Percentiles rank a stretch among this genome's conserved stretches.
These are phyloP conservation scores for Colletotrichum lupini DNA, from an alignment of 2,329 filamentous ascomycete genomes.

Conservation along the genomic window DNA sequence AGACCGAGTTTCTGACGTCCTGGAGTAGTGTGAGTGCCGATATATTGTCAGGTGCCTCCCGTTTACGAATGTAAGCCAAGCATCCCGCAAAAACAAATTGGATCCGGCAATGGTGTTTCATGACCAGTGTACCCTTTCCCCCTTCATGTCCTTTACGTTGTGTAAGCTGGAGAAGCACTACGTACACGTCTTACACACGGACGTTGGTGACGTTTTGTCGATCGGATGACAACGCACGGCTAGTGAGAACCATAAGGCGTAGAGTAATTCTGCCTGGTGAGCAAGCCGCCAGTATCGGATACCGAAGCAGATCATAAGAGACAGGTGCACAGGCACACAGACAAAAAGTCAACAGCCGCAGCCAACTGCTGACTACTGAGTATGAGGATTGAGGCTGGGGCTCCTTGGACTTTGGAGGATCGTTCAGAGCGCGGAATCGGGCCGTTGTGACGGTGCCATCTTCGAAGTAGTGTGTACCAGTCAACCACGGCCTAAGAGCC, in stretches of 20 bases:
- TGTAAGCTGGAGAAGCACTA: background rate
- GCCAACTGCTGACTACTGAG: background rate
- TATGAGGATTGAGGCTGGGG: background rate
- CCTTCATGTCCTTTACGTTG: background rate
- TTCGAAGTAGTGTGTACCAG: background rate
- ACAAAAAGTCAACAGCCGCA: background rate
- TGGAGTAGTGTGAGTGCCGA: background rate
- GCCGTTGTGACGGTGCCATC: background rate
- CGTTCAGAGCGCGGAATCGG: background rate
- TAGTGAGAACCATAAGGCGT: background rate
- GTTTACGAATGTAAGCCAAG: background rate
- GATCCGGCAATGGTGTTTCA: conserved; percentile 10
- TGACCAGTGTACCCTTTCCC: background rate
- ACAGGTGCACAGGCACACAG: background rate
- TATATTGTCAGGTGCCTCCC: background rate
- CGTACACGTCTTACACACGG: background rate
- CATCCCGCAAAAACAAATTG: background rate
- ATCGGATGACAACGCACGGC: conserved; percentile 8
- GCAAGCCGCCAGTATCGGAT: background rate
- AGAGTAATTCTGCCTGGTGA: background rate
- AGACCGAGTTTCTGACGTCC: background rate
- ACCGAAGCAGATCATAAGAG: background rate
- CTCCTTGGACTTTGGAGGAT: background rate
- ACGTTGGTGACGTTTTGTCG: conserved; percentile 5
- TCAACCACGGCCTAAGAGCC: background rate